Evolutionary conservation across 805 yeast species (phyloP), one percentile per base, ranked within the genome.

Genomic region (Wickerhamomyces subpelliculosus): DNA sequence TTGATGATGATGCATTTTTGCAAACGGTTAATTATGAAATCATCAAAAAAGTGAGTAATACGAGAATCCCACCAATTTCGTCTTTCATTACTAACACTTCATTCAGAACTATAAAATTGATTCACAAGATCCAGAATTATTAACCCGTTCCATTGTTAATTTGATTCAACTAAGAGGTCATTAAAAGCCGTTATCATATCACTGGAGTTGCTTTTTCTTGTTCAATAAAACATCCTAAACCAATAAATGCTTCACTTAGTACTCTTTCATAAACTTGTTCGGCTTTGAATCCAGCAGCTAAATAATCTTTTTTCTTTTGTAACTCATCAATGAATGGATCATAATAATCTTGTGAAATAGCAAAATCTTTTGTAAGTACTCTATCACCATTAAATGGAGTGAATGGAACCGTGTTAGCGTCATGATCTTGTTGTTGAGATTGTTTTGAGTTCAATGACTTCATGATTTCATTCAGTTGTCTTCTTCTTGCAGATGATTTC

Each of bases 341-440:
- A 40, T 67, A 69, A 55, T 82, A 83, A 17, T 58, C 55, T 13
- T 62, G 65, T 25, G 54, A 51, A 16, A 79, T 60, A 10, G 59
- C 63, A 60, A 77, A 88, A 13, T 12, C 22, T 72, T 67, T 38
- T 68, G 67, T 19, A 66, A 64, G 43, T 41, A 82, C 80, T 43
- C 93, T 70, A 61, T 90, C 97, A 32, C 97, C 97, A 54, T 81
- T 79, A 62, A 90, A 90, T 8, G 97, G 97, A 10, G 97, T 88
- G 58, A 89, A 90, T 14, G 97, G 97, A 6, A 71, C 64, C 13
- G 55, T 51, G 44, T 27, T 27, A 16, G 19, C 7, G 5, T 27
- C 29, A 8, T 14, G 29, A 4, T 8, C 6, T 8, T 27, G 19
- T 27, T 16, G 18, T 11, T 18, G 29, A 7, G 12, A 6, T 27